Percentiles rank a stretch among this genome's conserved stretches.
Evolutionary conservation across 2,329 filamentous ascomycete species (phyloP).

Genomic region (Hypoxylon sp.): DNA sequence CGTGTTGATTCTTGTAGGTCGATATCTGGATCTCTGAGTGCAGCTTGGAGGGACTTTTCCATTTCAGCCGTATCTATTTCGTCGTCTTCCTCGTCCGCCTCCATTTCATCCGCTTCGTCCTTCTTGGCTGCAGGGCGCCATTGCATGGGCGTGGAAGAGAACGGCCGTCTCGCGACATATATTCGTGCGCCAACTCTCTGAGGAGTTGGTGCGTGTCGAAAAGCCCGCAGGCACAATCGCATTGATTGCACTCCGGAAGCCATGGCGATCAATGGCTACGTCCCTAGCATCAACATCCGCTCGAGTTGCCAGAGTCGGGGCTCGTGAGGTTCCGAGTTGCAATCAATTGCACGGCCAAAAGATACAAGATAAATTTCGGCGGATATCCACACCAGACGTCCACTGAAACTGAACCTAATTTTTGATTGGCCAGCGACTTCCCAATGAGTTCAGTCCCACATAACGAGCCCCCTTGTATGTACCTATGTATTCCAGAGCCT

Average conservation of each 20-base stretch:
- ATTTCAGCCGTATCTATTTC: constrained; percentile 29
- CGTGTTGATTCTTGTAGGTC: constrained; percentile 27
- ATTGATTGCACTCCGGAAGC: constrained; percentile 59
- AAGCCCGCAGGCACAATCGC: constrained; percentile 58
- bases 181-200: constrained; percentile 43
- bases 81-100: constrained; percentile 38
- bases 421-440: constrained; percentile 19
- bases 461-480: background rate
- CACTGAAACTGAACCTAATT: constrained; percentile 14
- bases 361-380: constrained; percentile 38
- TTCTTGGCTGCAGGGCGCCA: constrained; percentile 43
- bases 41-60: constrained; percentile 15
- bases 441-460: background rate
- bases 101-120: constrained; percentile 43
- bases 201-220: constrained; percentile 49
- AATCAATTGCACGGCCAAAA: constrained; percentile 5
- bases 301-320: constrained; percentile 23
- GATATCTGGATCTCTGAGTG: background rate
- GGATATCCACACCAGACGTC: too few relatives aligned
- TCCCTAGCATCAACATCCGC: constrained; percentile 32
- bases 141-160: constrained; percentile 50
- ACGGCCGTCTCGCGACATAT: constrained; percentile 48
- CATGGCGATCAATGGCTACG: constrained; percentile 54
- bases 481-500: background rate
- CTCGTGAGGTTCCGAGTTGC: background rate